Percentiles rank a stretch among this genome's conserved stretches.
These are phyloP conservation scores for Dacryopinax primogenitus DNA, from an alignment of 768 basidiomycete species.

Conservation along the genomic window DNA sequence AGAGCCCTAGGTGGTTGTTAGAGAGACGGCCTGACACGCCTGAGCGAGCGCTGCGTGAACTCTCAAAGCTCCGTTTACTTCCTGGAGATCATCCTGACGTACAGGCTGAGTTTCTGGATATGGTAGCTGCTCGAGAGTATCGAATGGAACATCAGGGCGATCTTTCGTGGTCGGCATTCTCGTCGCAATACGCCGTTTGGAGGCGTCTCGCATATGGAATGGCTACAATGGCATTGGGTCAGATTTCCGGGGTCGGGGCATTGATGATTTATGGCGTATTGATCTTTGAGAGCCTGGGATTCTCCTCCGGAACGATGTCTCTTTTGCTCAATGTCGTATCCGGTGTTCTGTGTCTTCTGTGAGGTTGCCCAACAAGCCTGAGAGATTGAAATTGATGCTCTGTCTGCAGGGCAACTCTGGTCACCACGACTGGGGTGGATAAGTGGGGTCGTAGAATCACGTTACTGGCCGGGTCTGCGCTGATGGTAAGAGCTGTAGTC, in stretches of 20 bases:
- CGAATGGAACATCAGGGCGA: neutral
- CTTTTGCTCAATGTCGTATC: slow-evolving; percentile 2
- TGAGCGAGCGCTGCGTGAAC: neutral
- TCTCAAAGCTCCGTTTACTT: neutral
- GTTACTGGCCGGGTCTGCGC: neutral
- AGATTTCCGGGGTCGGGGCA: neutral
- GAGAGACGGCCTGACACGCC: neutral
- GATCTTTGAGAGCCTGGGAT: neutral
- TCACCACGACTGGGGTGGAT: neutral
- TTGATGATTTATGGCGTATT: slow-evolving; percentile 1
- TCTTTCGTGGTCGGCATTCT: neutral
- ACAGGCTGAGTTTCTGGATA: neutral
- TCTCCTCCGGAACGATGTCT: neutral
- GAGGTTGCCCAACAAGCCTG: neutral
- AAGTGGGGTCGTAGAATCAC: slow-evolving; percentile 8
- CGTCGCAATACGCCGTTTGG: neutral
- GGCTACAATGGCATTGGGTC: slow-evolving; percentile 1
- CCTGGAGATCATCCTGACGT: neutral
- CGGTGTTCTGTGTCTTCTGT: neutral
- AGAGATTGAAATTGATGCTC: neutral
- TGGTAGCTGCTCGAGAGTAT: neutral
- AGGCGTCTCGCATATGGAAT: neutral
- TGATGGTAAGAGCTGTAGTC: neutral
- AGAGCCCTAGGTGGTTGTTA: neutral
- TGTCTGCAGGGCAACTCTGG: neutral